Percentiles rank a stretch among this genome's conserved stretches.
Evolutionary conservation across 352 stramenopile species (phyloP).

Genomic region (Phytophthora macrochlamydospora): DNA sequence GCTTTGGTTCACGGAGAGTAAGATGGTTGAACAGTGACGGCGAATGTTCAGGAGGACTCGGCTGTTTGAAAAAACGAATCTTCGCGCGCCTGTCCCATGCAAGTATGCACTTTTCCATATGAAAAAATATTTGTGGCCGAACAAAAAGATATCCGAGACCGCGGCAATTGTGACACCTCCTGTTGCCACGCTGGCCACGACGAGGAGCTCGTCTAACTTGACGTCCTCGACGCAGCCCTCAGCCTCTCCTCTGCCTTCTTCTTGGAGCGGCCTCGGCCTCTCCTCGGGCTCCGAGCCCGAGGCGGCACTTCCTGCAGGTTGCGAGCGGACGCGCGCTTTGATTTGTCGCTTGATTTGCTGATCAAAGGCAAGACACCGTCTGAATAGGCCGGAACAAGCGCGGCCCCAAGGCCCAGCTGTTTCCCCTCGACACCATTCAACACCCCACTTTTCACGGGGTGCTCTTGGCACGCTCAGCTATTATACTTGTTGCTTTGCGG

Average conservation of each 20-base stretch:
- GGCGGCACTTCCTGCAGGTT: background rate
- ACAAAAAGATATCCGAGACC: conserved; percentile 25
- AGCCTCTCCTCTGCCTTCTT: background rate
- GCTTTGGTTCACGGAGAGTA: conserved; percentile 9
- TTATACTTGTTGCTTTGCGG: background rate
- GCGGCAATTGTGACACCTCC: background rate
- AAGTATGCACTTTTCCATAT: conserved; percentile 9
- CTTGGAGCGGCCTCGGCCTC: background rate
- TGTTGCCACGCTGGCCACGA: too few relatives aligned
- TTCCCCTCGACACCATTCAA: conserved; percentile 1
- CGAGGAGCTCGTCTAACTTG: too few relatives aligned
- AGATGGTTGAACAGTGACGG: conserved; percentile 20
- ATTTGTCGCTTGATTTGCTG: conserved; percentile 1
- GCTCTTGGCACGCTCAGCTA: background rate
- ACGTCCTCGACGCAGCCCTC: too few relatives aligned
- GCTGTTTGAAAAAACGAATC: background rate
- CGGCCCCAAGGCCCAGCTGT: background rate
- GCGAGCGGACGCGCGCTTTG: background rate
- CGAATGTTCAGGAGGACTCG: background rate
- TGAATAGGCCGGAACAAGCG: conserved; percentile 2
- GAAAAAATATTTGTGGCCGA: background rate
- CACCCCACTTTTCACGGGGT: background rate
- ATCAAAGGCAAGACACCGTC: background rate
- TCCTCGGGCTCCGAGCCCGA: background rate
- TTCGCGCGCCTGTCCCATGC: background rate